Percentiles rank a stretch among this genome's conserved stretches.
phyloP scores from a whole-genome alignment of 1,284 basidiomycete genomes.

The Puccinia horiana region DNA sequence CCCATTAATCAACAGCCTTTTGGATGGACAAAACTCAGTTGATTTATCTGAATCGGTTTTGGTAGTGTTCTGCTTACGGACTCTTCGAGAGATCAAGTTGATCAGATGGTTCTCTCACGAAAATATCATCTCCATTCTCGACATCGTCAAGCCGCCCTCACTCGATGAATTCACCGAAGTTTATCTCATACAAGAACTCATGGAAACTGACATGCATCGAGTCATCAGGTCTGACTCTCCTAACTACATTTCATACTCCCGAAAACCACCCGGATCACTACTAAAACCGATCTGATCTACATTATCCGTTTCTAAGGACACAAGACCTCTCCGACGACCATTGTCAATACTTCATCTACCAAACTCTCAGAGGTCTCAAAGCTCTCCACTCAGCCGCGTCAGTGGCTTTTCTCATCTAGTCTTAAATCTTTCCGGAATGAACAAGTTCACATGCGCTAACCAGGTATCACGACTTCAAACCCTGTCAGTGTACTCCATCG shows the following conservation, averaged over 20 bases:
- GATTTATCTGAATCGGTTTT: neutral
- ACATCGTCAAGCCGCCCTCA: conserved; percentile 86
- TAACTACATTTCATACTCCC: neutral
- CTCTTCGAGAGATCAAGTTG: conserved; percentile 59
- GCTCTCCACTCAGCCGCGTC: conserved; percentile 53
- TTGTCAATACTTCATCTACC: conserved; percentile 89
- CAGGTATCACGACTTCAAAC: too few species aligned
- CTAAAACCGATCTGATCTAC: neutral
- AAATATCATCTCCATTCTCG: conserved; percentile 73
- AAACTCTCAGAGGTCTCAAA: conserved; percentile 61
- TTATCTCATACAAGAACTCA: conserved; percentile 79
- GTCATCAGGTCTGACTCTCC: conserved; percentile 66
- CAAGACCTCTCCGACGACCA: conserved; percentile 68
- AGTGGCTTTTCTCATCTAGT: conserved; percentile 15
- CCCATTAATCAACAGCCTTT: neutral
- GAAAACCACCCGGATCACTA: neutral
- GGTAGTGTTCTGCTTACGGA: conserved; percentile 48
- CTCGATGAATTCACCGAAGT: conserved; percentile 92
- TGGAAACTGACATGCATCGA: conserved; percentile 75
- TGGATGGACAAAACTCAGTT: neutral
- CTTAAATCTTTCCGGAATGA: too few species aligned
- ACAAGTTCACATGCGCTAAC: too few species aligned
- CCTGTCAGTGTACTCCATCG: conserved; percentile 92
- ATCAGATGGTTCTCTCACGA: conserved; percentile 82
- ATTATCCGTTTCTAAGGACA: conserved; percentile 51